Base-by-base conservation (phyloP, 805 yeast genomes). In the Ogataea neopini region DNA sequence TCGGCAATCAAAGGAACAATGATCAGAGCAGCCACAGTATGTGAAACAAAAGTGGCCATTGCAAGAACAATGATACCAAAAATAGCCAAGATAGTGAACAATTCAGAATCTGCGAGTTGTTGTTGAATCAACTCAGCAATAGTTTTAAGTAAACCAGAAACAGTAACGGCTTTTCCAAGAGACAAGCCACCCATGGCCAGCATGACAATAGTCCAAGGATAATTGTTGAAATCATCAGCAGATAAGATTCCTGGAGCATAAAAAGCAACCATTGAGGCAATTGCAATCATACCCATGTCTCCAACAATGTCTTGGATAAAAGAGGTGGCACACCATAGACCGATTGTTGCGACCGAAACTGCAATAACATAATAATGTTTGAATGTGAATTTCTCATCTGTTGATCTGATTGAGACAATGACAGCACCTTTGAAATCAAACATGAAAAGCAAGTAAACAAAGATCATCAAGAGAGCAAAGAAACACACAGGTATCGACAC, bases 171-270 rank as follows among this genome's bases (percentile, higher is more conserved):
- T 64, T 89, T 90, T 47, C 99, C 99, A 43, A 92, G 73, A 0
- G 97, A 96, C 44, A 92, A 80, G 52, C 99, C 99, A 26, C 99
- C 99, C 99, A 92, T 94, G 3, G 98, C 97, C 53, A 92, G 74
- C 38, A 92, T 81, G 8, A 94, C 94, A 58, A 92, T 94, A 4
- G 96, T 90, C 99, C 99, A 92, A 54, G 96, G 83, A 64, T 92
- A 92, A 64, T 89, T 92, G 68, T 94, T 92, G 68, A 92, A 90
- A 63, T 92, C 99, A 48, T 91, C 96, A 1, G 90, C 84, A 7
- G 86, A 81, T 50, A 92, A 71, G 15, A 91, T 68, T 1, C 97
- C 97, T 0, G 96, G 81, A 4, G 97, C 98, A 62, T 92, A 92
- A 61, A 92, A 84, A n/a, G 89, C 68, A n/a, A 90, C 77, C 60